These are phyloP conservation scores for Harrya chromipes DNA, from an alignment of 768 basidiomycete species.

Conservation along the genomic window DNA sequence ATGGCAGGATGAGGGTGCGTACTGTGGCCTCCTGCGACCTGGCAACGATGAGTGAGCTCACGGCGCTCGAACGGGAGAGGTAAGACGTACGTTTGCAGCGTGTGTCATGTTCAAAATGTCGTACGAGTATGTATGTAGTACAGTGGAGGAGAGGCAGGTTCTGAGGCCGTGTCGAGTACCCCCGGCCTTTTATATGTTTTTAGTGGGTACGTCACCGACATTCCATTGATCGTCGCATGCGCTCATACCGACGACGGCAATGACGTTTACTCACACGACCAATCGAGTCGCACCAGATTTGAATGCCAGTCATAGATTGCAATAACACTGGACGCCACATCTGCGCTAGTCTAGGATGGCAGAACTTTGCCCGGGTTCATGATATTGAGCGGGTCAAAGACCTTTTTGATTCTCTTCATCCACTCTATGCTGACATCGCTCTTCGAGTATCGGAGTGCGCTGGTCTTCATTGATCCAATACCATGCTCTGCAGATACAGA, in stretches of 20 bases:
- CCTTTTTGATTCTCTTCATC: conserved; percentile 87
- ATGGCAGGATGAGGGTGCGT: not conserved
- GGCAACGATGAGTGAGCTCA: not conserved
- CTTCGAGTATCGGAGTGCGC: conserved; percentile 88
- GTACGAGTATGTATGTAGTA: not conserved
- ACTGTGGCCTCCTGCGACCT: conserved; percentile 19
- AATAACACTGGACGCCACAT: not conserved
- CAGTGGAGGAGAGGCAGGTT: not conserved
- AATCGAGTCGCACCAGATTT: not conserved
- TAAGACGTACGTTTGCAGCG: conserved; percentile 17
- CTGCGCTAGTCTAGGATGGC: conserved; percentile 6
- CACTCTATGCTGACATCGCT: conserved; percentile 69
- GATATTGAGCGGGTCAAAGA: conserved; percentile 89
- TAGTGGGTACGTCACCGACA: conserved; percentile 10
- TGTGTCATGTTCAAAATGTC: conserved; percentile 11
- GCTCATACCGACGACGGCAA: conserved; percentile 10
- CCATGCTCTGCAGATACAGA: conserved; percentile 98
- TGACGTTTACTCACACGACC: not conserved
- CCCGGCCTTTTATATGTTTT: conserved; percentile 8
- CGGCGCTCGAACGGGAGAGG: not conserved
- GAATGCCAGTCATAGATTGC: not conserved
- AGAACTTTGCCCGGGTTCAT: conserved; percentile 92
- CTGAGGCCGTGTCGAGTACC: not conserved
- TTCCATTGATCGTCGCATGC: not conserved
- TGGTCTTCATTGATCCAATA: conserved; percentile 92